phyloP scores from a whole-genome alignment of 129 eudicot genomes.

The Tanacetum coccineum region DNA sequence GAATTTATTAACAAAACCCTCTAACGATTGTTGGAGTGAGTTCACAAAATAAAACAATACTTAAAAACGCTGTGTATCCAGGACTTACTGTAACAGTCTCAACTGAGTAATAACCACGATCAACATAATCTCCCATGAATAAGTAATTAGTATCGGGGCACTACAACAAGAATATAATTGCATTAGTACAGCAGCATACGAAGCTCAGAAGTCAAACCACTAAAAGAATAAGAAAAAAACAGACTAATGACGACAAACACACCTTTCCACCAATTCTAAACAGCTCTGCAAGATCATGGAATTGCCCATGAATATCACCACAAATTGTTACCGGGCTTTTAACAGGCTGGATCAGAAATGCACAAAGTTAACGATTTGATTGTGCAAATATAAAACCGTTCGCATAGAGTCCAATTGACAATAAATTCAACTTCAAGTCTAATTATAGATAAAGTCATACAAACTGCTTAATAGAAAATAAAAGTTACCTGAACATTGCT shows the following conservation, averaged over 20 bases:
- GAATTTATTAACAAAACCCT: background rate
- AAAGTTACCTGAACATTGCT: constrained; percentile 86
- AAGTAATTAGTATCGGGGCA: constrained; percentile 92
- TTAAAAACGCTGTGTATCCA: background rate
- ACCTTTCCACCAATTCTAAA: constrained; percentile 96
- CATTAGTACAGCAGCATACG: background rate
- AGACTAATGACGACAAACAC: background rate
- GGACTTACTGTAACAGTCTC: constrained; percentile 82
- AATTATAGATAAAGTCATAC: background rate
- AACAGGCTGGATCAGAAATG: constrained; percentile 55
- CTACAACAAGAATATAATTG: constrained; percentile 33
- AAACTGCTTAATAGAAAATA: background rate
- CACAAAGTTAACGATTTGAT: background rate
- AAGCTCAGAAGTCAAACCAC: background rate
- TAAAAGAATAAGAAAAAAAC: background rate
- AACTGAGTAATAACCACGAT: constrained; percentile 91
- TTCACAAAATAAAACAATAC: background rate
- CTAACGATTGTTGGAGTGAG: background rate
- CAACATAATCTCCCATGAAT: constrained; percentile 96
- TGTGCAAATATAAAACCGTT: background rate
- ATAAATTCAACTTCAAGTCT: background rate
- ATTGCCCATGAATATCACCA: constrained; percentile 96
- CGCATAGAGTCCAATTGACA: background rate
- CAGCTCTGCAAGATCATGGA: constrained; percentile 95
- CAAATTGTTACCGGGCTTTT: constrained; percentile 94